phyloP scores from a whole-genome alignment of 495 filamentous ascomycete species.

The Staphylotrichum tortipilum region DNA sequence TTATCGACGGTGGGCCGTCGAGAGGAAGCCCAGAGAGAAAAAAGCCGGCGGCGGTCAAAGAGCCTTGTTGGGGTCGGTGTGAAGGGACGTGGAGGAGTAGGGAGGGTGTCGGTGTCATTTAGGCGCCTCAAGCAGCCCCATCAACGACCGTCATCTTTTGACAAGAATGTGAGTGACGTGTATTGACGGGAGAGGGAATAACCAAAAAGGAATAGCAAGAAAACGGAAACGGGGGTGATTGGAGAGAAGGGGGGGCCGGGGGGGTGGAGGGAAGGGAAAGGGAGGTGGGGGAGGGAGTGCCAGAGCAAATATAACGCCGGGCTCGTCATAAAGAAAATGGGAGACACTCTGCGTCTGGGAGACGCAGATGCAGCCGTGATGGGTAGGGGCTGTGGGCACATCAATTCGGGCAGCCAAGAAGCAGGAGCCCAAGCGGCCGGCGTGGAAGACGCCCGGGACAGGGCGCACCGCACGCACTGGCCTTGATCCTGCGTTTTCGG shows the following conservation, averaged over 20 bases:
- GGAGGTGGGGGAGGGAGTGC: too few species aligned
- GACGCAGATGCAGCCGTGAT: constrained; percentile 4
- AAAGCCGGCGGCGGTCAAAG: neutral
- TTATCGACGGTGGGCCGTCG: neutral
- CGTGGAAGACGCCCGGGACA: constrained; percentile 19
- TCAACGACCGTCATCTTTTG: constrained; percentile 23
- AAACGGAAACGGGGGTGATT: constrained; percentile 1
- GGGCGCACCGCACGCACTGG: constrained; percentile 13
- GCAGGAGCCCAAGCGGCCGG: constrained; percentile 11
- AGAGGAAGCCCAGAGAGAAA: neutral
- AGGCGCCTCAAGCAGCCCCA: constrained; percentile 23
- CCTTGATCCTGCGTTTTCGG: constrained; percentile 20
- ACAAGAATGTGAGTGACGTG: constrained; percentile 20
- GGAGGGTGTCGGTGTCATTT: constrained; percentile 21
- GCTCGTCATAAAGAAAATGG: neutral
- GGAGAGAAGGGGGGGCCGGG: neutral
- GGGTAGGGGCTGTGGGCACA: constrained; percentile 9
- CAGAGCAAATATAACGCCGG: constrained; percentile 14
- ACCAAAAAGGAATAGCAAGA: neutral
- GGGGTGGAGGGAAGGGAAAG: neutral
- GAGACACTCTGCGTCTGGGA: neutral
- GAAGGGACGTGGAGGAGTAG: too few species aligned
- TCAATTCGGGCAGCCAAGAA: constrained; percentile 9
- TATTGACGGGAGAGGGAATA: neutral
- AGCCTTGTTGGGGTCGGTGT: too few species aligned